Evolutionary conservation across 192 early-diverging fungal genomes (phyloP).

Genomic region (Coemansia sp.): DNA sequence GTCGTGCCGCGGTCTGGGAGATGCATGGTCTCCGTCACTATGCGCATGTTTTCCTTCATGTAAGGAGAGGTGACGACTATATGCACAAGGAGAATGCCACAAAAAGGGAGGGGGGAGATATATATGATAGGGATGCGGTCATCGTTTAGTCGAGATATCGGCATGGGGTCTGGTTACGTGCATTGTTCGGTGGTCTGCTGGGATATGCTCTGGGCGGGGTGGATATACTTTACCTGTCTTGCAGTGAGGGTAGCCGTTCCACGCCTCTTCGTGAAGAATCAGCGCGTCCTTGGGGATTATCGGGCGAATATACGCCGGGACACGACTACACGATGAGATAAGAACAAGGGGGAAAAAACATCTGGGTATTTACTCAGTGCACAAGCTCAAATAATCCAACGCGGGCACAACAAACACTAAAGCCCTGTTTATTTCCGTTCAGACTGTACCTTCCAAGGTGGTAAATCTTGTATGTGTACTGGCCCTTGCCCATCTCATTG

Average conservation of each 20-base stretch:
- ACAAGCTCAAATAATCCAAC: background rate
- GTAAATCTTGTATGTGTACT: conserved; percentile 79
- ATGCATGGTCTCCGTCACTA: conserved; percentile 73
- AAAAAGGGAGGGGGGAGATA: too few species aligned
- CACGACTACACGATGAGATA: conserved; percentile 46
- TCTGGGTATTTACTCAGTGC: background rate
- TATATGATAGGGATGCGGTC: too few species aligned
- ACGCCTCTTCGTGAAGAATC: conserved; percentile 74
- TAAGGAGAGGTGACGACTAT: conserved; percentile 60
- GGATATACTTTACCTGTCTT: conserved; percentile 42
- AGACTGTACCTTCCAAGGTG: conserved; percentile 46
- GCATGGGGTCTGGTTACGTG: too few species aligned
- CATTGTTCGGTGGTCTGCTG: too few species aligned
- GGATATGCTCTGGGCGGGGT: too few species aligned
- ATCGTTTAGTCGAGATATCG: too few species aligned
- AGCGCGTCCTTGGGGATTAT: conserved; percentile 65
- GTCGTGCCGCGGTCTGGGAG: conserved; percentile 67
- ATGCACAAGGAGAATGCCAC: too few species aligned
- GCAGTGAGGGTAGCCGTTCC: conserved; percentile 79
- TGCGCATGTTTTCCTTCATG: conserved; percentile 68
- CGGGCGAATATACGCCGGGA: conserved; percentile 60
- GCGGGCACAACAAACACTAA: background rate
- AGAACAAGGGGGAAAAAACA: background rate
- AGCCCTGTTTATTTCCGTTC: background rate
- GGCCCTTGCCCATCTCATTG: conserved; percentile 67